Evolutionary conservation across 345 rosid species (phyloP).

Genomic region (Camelina sativa): DNA sequence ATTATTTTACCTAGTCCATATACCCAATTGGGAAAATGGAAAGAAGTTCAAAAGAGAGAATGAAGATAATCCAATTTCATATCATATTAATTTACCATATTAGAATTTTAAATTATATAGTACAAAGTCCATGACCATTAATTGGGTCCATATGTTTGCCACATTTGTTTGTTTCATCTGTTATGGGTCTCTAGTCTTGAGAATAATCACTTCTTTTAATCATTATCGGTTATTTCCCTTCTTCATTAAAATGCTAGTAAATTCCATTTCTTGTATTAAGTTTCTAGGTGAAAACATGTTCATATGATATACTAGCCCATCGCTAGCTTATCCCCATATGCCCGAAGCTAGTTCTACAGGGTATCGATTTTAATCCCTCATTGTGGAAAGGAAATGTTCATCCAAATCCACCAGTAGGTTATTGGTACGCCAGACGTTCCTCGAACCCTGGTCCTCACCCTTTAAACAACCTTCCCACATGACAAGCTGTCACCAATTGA

Average conservation of each 20-base stretch:
- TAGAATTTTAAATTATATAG: constrained; percentile 24
- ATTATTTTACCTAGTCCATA: constrained; percentile 58
- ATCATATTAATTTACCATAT: constrained; percentile 24
- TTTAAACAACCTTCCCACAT: no score
- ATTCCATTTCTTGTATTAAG: neutral
- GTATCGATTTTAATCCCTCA: no score
- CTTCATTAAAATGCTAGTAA: constrained; percentile 24
- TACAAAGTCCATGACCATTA: constrained; percentile 30
- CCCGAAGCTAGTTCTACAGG: no score
- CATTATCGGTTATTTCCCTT: constrained; percentile 33
- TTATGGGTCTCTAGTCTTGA: constrained; percentile 43
- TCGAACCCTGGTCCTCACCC: no score
- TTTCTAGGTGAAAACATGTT: constrained; percentile 20
- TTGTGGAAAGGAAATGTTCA: no score
- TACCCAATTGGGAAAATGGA: constrained; percentile 67
- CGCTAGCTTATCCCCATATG: no score
- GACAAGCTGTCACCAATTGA: no score
- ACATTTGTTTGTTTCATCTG: constrained; percentile 39
- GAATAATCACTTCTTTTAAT: constrained; percentile 41
- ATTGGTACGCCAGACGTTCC: no score
- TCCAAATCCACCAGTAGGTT: no score
- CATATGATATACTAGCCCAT: constrained; percentile 9
- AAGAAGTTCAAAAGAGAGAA: constrained; percentile 47
- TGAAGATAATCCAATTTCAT: constrained; percentile 42
- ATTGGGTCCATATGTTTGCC: constrained; percentile 68